Evolutionary conservation across 495 filamentous ascomycete species (phyloP).

Genomic region (Xylaria telfairii): DNA sequence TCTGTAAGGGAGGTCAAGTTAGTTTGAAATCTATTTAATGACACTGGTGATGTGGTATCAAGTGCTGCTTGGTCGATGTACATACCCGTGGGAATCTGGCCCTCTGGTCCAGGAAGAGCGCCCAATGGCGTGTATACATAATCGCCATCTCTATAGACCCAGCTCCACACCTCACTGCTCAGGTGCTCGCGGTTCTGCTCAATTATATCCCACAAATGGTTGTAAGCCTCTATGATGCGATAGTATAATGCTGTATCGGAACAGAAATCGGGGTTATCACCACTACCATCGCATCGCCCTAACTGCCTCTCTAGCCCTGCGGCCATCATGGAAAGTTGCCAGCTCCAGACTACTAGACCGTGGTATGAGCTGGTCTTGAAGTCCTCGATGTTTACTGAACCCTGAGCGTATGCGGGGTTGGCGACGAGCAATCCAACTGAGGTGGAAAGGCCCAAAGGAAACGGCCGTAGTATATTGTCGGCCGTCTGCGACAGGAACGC

Average conservation of each 20-base stretch:
- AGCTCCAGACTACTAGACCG: slow-evolving; percentile 70
- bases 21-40: slow-evolving; percentile 6
- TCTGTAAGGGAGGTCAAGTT: slow-evolving; percentile 37
- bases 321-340: slow-evolving; percentile 71
- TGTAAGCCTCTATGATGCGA: slow-evolving; percentile 63
- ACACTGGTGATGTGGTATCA: not conserved
- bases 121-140: slow-evolving; percentile 61
- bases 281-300: slow-evolving; percentile 47
- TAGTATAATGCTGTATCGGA: slow-evolving; percentile 48
- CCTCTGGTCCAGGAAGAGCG: slow-evolving; percentile 57
- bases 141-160: slow-evolving; percentile 56
- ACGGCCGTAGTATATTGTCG: slow-evolving; percentile 60
- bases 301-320: slow-evolving; percentile 58
- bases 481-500: slow-evolving; percentile 61
- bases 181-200: slow-evolving; percentile 59
- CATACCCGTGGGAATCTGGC: slow-evolving; percentile 44
- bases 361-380: slow-evolving; percentile 66
- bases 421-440: slow-evolving; percentile 63
- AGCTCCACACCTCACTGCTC: slow-evolving; percentile 68
- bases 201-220: slow-evolving; percentile 65
- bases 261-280: slow-evolving; percentile 55
- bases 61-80: slow-evolving; percentile 3
- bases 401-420: slow-evolving; percentile 65
- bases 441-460: slow-evolving; percentile 65
- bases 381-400: slow-evolving; percentile 55